A percentile compares a stretch with the other conserved stretches of the same genome.
These are phyloP conservation scores for Euryodendron excelsum DNA, from an alignment of 148 eudicot species.

Conservation along the genomic window DNA sequence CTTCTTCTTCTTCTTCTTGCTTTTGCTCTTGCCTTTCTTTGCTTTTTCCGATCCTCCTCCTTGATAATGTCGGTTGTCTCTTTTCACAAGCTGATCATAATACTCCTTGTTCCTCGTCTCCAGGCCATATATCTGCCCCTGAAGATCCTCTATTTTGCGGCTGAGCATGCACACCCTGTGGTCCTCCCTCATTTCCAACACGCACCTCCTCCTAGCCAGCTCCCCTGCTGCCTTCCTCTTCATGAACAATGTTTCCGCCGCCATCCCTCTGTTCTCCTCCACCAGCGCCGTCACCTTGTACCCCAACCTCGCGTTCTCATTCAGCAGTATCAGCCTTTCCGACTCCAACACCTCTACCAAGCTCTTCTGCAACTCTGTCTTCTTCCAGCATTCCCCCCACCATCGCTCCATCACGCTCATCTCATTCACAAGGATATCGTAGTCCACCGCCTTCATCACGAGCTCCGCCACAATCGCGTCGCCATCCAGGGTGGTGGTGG, in stretches of 20 bases:
- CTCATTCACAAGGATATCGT: conserved; percentile 44
- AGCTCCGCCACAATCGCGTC: conserved; percentile 45
- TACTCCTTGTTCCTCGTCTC: conserved; percentile 73
- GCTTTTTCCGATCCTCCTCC: too few relatives aligned
- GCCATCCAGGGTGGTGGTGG: neutral
- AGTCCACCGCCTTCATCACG: conserved; percentile 53
- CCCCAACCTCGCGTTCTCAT: conserved; percentile 60
- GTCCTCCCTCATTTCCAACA: conserved; percentile 61
- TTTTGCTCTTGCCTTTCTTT: too few relatives aligned
- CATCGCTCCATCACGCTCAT: conserved; percentile 31
- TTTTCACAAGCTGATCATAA: too few relatives aligned
- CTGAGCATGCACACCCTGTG: conserved; percentile 51
- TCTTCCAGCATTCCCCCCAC: conserved; percentile 46
- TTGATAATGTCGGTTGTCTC: too few relatives aligned
- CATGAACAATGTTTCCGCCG: conserved; percentile 57
- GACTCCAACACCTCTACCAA: conserved; percentile 67
- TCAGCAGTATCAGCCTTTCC: conserved; percentile 65
- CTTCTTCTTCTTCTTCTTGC: too few relatives aligned
- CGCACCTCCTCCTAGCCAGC: conserved; percentile 57
- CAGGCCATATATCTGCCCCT: conserved; percentile 51
- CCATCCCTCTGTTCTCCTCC: conserved; percentile 58
- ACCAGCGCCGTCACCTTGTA: conserved; percentile 40
- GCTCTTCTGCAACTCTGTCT: conserved; percentile 63
- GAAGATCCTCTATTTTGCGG: conserved; percentile 66
- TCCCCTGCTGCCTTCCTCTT: conserved; percentile 67